Evolutionary conservation across 257 asterid genomes (phyloP), one percentile per base, ranked within the genome.

Genomic region (Hygrophila difformis): DNA sequence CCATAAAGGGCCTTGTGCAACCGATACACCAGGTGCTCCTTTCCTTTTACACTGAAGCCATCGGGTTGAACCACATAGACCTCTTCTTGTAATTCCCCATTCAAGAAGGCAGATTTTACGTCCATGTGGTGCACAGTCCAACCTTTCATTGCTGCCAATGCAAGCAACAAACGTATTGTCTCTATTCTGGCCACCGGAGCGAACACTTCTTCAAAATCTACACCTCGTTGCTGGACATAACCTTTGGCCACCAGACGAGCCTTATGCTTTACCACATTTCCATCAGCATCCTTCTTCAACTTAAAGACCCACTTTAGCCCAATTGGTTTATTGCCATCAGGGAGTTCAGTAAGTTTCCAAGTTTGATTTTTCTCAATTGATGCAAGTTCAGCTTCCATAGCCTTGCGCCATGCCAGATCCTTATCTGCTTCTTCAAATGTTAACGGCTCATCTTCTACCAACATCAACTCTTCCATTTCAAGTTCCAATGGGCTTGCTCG

Each of bases 261-360:
- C 44, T 39, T 39, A 39, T 39, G 44, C 44, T 39, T 39, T 5
- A 18, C 15, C 1, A 39, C 44, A 14, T 14, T 18, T 18, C 44
- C 44, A 18, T 39, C 18, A 14, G 15, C 44, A 17, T 39, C 44
- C 17, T 18, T 39, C 44, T 39, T 39, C 16, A 39, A 13, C 44
- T 39, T 39, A 18, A 39, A 39, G 44, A 39, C 44, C 44, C 59
- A 39, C 44, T 39, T 39, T 18, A 39, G 18, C 18, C 44, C 44
- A 17, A 39, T 39, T 17, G 44, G 18, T n/a, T 17, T 14, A n/a
- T 18, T 13, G 44, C 13, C 44, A 2, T 5, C 7, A 14, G 44
- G 44, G 16, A 39, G 44, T 14, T 39, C 17, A 17, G 44, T 18
- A 18, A 39, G 44, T 2, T 14, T 6, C 44, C 44, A 39, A 5